Percentiles rank a stretch among this genome's conserved stretches.
These are phyloP conservation scores for Erythrobasidium hasegawianum DNA, from an alignment of 1,284 basidiomycete species.

Conservation along the genomic window DNA sequence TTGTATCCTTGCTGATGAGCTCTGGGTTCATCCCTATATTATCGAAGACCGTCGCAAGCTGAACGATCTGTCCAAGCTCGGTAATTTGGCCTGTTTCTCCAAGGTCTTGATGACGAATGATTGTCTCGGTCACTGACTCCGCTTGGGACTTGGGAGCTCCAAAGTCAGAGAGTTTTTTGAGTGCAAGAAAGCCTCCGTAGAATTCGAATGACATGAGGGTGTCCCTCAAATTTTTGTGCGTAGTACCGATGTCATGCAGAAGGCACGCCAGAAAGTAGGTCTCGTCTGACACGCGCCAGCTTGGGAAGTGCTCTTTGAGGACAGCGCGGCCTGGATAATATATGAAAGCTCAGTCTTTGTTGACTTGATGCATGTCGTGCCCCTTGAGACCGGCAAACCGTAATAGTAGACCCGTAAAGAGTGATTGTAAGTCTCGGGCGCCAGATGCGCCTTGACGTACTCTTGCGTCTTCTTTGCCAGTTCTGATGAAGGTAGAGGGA, in stretches of 20 bases:
- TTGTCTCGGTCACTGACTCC: conserved; percentile 59
- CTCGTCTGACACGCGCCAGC: conserved; percentile 45
- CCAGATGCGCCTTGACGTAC: conserved; percentile 56
- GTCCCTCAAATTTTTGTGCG: conserved; percentile 31
- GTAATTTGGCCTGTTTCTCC: conserved; percentile 60
- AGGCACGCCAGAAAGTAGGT: conserved; percentile 59
- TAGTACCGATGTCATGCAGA: conserved; percentile 57
- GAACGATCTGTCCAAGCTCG: conserved; percentile 57
- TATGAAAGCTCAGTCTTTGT: too few species aligned
- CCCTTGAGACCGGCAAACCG: conserved; percentile 8
- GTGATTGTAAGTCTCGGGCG: conserved; percentile 37
- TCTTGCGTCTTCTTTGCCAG: conserved; percentile 38
- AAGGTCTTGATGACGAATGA: conserved; percentile 60
- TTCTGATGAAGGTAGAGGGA: not conserved
- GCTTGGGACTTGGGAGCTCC: conserved; percentile 58
- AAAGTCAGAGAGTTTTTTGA: conserved; percentile 51
- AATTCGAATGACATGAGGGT: conserved; percentile 62
- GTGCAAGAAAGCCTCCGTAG: conserved; percentile 34
- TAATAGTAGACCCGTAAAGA: conserved; percentile 20
- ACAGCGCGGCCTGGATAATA: conserved; percentile 20
- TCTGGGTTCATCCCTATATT: conserved; percentile 30
- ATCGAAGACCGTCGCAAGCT: conserved; percentile 56
- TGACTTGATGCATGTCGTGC: too few species aligned
- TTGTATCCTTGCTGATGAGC: conserved; percentile 32
- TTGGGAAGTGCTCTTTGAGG: conserved; percentile 16